Evolutionary conservation across 352 stramenopile genomes (phyloP), one percentile per base, ranked within the genome.

Genomic region (Plasmopara muralis): DNA sequence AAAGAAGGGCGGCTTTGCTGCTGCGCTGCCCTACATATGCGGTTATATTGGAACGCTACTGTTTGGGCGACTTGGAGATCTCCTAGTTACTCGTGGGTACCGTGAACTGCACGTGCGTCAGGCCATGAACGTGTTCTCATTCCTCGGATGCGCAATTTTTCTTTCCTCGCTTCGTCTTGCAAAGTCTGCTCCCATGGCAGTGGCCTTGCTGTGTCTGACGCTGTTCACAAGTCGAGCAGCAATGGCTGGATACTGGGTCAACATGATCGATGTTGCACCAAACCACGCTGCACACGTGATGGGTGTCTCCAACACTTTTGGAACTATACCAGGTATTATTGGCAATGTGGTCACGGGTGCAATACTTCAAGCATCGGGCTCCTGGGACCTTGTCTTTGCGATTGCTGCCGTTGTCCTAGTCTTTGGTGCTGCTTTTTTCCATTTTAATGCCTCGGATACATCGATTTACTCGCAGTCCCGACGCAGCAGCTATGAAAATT

Each of bases 191-290:
- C 52, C 74, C 0, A 59, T 57, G 20, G 84, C 84, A 12, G 70
- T 93, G 10, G 64, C 63, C 2, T 67, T 94, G 35, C 61, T 94
- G 38, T 93, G 68, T 25, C 46, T 89, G 30, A 88, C 82, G 38
- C 66, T 94, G 12, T 91, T 93, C 57, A 75, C 83, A 16, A 78
- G 71, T 49, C 84, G 84, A 35, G 76, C 77, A 9, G 70, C 82
- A 9, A 83, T 87, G 56, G 78, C 77, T 39, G 84, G 84, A 14
- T 94, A 87, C 62, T 94, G 82, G 82, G 80, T 94, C 53, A 94
- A 94, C 60, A 94, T 94, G 84, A 90, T 94, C 50, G 84, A 94
- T 68, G 82, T 94, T 46, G 82, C 66, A 0, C 78, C 82, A 12
- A 72, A 79, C 41, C 76, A 93, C 58, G 84, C 84, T 4, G 84